Base-by-base conservation (phyloP, 2,329 filamentous ascomycete species). In the Lizonia empirigonia region DNA sequence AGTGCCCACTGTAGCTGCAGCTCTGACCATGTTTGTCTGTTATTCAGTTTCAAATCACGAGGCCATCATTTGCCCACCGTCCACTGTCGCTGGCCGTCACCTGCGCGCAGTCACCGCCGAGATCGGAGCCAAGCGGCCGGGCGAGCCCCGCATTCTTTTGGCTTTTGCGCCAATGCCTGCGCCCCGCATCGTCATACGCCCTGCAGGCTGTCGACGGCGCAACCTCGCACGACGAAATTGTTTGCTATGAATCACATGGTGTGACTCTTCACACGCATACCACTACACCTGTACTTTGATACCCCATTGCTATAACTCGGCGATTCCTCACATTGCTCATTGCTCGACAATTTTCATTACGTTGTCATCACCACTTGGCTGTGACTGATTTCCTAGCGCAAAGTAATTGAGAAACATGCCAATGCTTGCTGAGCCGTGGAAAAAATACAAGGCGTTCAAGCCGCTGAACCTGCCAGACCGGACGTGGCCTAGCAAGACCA, bases 401-500 rank as follows among this genome's bases (percentile, higher is more conserved):
- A n/a, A n/a, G n/a, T n/a, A n/a, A n/a, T n/a, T n/a, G n/a, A n/a
- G n/a, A n/a, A n/a, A n/a, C n/a, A 75, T 75, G 72, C 71, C 72
- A 13, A 75, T 75, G 87, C 87, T 91, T 73, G 83, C 87, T 67
- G 85, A 91, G 64, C 88, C 88, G 32, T 90, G 83, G 63, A 87
- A 80, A 64, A 92, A 92, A 74, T 92, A 92, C 80, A 85, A 82
- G 74, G 77, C 78, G 44, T 91, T 91, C 72, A 79, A 80, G 64
- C 84, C 85, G 53, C 67, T 89, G 46, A 75, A 88, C 67, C 78
- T 91, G 32, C 84, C 85, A 22, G 79, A 90, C 72, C 82, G 88
- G 29, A 84, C 89, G 88, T 96, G 91, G 91, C 91, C 91, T 9
- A 83, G 82, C 70, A 92, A 89, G 78, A 85, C 83, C 32, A 83